These are phyloP conservation scores for Emergomyces orientalis DNA, from an alignment of 2,329 filamentous ascomycete genomes.

Conservation along the genomic window DNA sequence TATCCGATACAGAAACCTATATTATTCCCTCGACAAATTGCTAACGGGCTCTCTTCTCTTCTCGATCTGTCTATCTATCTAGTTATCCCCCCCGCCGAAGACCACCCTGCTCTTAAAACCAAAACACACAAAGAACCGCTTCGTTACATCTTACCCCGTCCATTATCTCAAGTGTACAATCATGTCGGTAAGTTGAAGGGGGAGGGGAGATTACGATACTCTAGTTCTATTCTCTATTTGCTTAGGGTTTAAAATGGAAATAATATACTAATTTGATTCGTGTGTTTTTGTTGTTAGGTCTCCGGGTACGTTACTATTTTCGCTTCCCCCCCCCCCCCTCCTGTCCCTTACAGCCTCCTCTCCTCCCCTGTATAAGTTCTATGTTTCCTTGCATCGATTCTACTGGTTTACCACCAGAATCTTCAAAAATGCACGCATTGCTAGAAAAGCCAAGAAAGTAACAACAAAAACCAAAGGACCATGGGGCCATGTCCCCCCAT, in stretches of 20 bases:
- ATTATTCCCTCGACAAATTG: not conserved
- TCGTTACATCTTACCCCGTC: not conserved
- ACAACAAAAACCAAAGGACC: too few species aligned
- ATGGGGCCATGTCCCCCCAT: too few species aligned
- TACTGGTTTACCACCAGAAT: not conserved
- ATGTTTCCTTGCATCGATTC: not conserved
- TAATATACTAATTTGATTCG: not conserved
- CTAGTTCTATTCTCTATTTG: not conserved
- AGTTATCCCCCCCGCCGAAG: not conserved
- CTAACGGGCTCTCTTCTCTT: not conserved
- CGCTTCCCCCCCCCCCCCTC: not conserved
- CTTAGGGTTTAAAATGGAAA: not conserved
- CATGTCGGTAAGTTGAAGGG: not conserved
- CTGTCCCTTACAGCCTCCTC: not conserved
- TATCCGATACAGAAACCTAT: not conserved
- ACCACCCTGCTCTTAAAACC: not conserved
- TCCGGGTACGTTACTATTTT: slow-evolving; percentile 1
- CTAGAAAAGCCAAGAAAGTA: not conserved
- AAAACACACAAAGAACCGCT: not conserved
- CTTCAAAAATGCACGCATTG: not conserved
- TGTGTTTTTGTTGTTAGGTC: not conserved
- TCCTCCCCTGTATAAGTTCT: not conserved
- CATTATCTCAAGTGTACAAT: not conserved
- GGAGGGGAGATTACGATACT: not conserved
- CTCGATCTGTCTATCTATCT: not conserved